These are phyloP conservation scores for Trypanosoma melophagium DNA, from an alignment of 208 protist genomes.

Conservation along the genomic window DNA sequence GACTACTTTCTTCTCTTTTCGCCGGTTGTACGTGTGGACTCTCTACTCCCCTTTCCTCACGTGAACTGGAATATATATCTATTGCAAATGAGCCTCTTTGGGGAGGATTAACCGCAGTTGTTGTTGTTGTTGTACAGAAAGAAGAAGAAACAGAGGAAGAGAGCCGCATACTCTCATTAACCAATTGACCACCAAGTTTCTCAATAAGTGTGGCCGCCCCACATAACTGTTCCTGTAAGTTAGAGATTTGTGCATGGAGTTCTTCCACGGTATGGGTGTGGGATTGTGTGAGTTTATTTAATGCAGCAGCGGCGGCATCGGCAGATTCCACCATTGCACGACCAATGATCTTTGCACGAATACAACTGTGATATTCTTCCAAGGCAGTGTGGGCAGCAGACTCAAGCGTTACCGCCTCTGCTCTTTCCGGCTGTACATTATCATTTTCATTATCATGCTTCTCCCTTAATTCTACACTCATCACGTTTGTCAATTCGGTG, in stretches of 20 bases:
- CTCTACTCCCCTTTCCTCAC: neutral
- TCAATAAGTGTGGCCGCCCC: constrained; percentile 33
- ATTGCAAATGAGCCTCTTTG: constrained; percentile 6
- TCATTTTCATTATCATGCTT: constrained; percentile 1
- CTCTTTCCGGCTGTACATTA: neutral
- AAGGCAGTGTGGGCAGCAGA: constrained; percentile 3
- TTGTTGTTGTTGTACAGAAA: too few species aligned
- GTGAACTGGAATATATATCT: constrained; percentile 5
- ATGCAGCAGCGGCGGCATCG: constrained; percentile 12
- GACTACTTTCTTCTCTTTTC: neutral
- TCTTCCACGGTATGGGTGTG: constrained; percentile 28
- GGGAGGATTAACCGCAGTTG: too few species aligned
- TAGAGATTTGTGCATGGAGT: constrained; percentile 28
- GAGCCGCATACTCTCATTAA: neutral
- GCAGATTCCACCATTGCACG: constrained; percentile 31
- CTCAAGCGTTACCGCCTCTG: neutral
- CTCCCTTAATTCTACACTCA: constrained; percentile 4
- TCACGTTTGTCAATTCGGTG: too few species aligned
- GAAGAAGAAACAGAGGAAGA: neutral
- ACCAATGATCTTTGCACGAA: constrained; percentile 22
- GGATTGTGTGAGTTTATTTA: constrained; percentile 26
- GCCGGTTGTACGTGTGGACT: neutral
- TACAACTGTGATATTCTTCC: constrained; percentile 24
- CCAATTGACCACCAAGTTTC: constrained; percentile 13
- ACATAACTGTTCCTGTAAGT: constrained; percentile 34